Percentiles rank a stretch among this genome's conserved stretches.
Evolutionary conservation across 805 yeast genomes (phyloP).

Genomic region (Candida odintsovae): DNA sequence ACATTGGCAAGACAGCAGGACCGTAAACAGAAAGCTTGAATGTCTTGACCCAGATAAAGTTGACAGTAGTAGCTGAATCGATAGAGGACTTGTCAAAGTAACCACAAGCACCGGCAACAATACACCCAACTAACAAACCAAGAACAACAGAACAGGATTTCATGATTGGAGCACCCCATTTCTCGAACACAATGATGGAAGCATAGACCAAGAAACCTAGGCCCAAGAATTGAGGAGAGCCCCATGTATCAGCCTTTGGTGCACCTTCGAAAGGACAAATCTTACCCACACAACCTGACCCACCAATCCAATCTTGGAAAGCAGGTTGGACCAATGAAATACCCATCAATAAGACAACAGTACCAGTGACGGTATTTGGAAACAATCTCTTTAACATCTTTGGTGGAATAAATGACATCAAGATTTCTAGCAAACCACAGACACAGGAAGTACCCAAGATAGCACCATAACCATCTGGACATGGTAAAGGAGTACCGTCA

Average conservation of each 20-base stretch:
- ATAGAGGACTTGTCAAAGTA: conserved; percentile 61
- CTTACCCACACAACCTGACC: conserved; percentile 56
- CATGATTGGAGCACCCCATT: conserved; percentile 93
- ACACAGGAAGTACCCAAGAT: conserved; percentile 71
- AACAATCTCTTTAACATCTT: conserved; percentile 62
- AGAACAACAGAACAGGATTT: conserved; percentile 87
- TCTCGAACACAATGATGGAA: conserved; percentile 69
- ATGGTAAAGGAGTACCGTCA: conserved; percentile 65
- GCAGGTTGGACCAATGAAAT: conserved; percentile 64
- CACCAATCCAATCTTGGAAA: conserved; percentile 84
- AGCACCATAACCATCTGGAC: conserved; percentile 88
- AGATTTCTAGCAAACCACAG: conserved; percentile 69
- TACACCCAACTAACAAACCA: conserved; percentile 82
- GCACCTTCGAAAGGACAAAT: conserved; percentile 47
- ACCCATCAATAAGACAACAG: conserved; percentile 85
- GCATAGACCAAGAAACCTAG: conserved; percentile 78
- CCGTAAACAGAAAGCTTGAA: conserved; percentile 74
- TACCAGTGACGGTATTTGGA: conserved; percentile 90
- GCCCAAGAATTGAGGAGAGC: conserved; percentile 85
- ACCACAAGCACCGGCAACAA: conserved; percentile 88
- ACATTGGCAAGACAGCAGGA: conserved; percentile 78
- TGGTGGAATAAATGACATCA: conserved; percentile 75
- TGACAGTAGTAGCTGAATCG: conserved; percentile 72
- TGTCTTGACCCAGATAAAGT: conserved; percentile 85
- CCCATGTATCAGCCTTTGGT: conserved; percentile 65